Conservation (phyloP, 179 eudicot species). For the Corrigiola litoralis region DNA sequence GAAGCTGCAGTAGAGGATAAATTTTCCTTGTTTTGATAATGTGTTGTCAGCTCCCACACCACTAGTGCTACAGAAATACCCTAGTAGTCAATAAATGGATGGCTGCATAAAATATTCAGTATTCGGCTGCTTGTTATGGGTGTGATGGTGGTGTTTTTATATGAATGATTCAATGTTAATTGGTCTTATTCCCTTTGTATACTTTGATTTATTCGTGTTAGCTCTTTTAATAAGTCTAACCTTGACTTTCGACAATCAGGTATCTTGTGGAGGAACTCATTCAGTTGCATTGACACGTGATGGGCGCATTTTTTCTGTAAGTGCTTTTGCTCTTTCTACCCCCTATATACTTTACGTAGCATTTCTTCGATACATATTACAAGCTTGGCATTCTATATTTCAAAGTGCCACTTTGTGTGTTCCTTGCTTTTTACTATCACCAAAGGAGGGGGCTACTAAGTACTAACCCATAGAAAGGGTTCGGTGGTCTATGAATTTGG, state of each 20-base stretch:
- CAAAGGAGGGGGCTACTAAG: too few species aligned
- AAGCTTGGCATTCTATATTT: background rate
- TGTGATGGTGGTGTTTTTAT: background rate
- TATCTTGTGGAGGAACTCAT: conserved; percentile 98
- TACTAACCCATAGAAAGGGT: too few species aligned
- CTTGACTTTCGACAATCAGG: conserved; percentile 31
- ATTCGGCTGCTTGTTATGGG: background rate
- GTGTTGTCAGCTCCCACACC: background rate
- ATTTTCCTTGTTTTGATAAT: too few species aligned
- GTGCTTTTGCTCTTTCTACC: conserved; percentile 15
- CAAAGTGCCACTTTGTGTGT: background rate
- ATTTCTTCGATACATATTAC: background rate
- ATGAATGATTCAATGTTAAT: background rate
- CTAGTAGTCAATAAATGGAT: background rate
- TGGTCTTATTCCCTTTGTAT: background rate
- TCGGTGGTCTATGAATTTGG: too few species aligned
- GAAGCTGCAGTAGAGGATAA: too few species aligned
- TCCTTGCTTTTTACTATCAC: background rate
- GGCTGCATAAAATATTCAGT: background rate
- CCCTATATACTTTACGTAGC: background rate
- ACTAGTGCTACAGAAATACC: background rate
- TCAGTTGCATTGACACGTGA: conserved; percentile 90
- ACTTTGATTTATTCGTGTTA: background rate
- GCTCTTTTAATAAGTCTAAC: background rate
- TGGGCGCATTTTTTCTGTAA: conserved; percentile 85